phyloP scores from a whole-genome alignment of 1,284 basidiomycete species.

The Trichosporon asahii region DNA sequence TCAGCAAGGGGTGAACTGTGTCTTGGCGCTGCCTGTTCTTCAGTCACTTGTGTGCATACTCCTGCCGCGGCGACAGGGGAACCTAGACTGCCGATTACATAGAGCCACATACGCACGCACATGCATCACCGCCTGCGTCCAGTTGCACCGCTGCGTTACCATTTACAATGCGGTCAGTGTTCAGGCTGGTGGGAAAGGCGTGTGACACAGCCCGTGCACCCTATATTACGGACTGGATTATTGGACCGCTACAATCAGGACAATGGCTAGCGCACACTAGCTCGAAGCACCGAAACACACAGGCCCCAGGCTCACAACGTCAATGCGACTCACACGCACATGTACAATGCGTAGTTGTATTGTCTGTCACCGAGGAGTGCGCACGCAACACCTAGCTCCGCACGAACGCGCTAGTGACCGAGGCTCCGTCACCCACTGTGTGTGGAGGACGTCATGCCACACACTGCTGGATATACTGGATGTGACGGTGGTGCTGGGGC shows the following conservation, averaged over 20 bases:
- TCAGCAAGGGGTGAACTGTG: no score
- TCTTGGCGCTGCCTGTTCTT: not conserved
- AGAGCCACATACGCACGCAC: not conserved
- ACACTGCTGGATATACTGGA: not conserved
- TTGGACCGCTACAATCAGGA: not conserved
- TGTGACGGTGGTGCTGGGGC: not conserved
- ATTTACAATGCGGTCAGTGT: not conserved
- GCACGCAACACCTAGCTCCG: not conserved
- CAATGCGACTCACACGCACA: not conserved
- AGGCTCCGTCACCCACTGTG: not conserved
- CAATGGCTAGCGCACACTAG: not conserved
- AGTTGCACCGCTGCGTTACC: not conserved
- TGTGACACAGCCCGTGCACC: slow-evolving; percentile 1
- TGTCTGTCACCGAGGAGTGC: not conserved
- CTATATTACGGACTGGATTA: not conserved
- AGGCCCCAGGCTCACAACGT: not conserved
- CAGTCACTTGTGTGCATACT: not conserved
- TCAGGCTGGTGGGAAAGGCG: not conserved
- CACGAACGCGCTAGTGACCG: not conserved
- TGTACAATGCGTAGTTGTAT: not conserved
- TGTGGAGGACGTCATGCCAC: not conserved
- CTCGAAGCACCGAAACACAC: not conserved
- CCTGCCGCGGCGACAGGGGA: not conserved
- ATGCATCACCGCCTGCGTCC: not conserved
- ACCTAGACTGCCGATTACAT: not conserved